Evolutionary conservation across 1,139 yeast genomes (phyloP).

Genomic region (Meyerozyma smithsonii): DNA sequence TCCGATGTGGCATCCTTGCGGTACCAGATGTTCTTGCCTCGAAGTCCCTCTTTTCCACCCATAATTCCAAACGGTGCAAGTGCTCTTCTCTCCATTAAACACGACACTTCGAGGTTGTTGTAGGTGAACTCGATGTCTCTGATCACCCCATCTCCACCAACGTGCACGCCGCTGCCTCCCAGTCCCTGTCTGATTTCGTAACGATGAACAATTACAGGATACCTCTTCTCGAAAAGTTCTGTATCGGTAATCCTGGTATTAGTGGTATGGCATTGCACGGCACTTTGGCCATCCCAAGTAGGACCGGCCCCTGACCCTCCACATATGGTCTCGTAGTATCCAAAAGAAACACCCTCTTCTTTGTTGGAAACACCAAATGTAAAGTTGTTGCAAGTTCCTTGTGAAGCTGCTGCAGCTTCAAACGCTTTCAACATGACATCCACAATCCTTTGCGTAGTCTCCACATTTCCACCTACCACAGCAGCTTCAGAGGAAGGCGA

Average conservation of each 20-base stretch:
- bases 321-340: slow-evolving; percentile 69
- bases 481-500: slow-evolving; percentile 77
- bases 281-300: slow-evolving; percentile 57
- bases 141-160: slow-evolving; percentile 61
- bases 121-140: slow-evolving; percentile 58
- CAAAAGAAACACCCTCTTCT: slow-evolving; percentile 46
- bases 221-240: slow-evolving; percentile 61
- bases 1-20: slow-evolving; percentile 19
- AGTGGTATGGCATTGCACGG: slow-evolving; percentile 69
- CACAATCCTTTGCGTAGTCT: slow-evolving; percentile 78
- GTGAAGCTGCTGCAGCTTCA: slow-evolving; percentile 73
- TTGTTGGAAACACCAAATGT: slow-evolving; percentile 56
- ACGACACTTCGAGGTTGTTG: slow-evolving; percentile 48
- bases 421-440: slow-evolving; percentile 77
- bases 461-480: slow-evolving; percentile 87
- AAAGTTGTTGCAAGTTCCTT: slow-evolving; percentile 70
- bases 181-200: slow-evolving; percentile 49
- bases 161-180: slow-evolving; percentile 53
- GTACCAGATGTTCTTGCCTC: slow-evolving; percentile 59
- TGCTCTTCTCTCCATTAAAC: slow-evolving; percentile 57
- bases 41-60: slow-evolving; percentile 56
- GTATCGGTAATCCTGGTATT: slow-evolving; percentile 69
- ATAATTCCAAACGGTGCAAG: slow-evolving; percentile 55
- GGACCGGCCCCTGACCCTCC: slow-evolving; percentile 71
- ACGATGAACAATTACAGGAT: slow-evolving; percentile 57